These are phyloP conservation scores for Chalciporus sp. DNA, from an alignment of 1,284 basidiomycete genomes.

Conservation along the genomic window DNA sequence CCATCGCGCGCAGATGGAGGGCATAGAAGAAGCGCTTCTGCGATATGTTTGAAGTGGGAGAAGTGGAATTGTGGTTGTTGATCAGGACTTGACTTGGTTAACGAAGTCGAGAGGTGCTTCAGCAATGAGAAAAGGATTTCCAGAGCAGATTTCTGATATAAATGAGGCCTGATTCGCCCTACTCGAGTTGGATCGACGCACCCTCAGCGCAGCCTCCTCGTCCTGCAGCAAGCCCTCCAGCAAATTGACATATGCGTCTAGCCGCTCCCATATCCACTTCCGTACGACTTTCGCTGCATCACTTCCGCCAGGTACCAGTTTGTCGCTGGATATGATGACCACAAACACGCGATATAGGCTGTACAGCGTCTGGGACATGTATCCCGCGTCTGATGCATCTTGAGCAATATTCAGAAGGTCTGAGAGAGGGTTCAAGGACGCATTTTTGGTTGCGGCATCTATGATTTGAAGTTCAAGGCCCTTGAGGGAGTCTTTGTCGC, in stretches of 20 bases:
- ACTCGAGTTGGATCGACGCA: conserved; percentile 35
- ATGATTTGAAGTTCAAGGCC: conserved; percentile 55
- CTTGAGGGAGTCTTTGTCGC: conserved; percentile 39
- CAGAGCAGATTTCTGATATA: conserved; percentile 66
- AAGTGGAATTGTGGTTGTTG: conserved; percentile 66
- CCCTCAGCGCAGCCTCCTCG: conserved; percentile 64
- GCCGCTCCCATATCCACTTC: conserved; percentile 72
- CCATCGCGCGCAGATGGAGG: conserved; percentile 51
- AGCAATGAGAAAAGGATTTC: conserved; percentile 83
- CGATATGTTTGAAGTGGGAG: conserved; percentile 68
- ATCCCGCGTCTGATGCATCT: conserved; percentile 46
- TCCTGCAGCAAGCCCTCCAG: conserved; percentile 74
- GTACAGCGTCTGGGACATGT: conserved; percentile 78
- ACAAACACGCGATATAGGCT: conserved; percentile 83
- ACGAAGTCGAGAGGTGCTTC: conserved; percentile 72
- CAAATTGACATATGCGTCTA: conserved; percentile 69
- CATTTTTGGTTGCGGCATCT: conserved; percentile 49
- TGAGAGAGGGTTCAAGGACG: conserved; percentile 78
- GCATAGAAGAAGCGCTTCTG: conserved; percentile 61
- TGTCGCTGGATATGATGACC: conserved; percentile 59
- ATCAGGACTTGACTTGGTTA: conserved; percentile 44
- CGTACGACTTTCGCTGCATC: conserved; percentile 69
- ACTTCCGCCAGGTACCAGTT: conserved; percentile 49
- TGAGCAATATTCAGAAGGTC: conserved; percentile 70
- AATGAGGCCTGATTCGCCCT: conserved; percentile 5